Conservation (phyloP, 2,329 filamentous ascomycete genomes). For the Alternaria atra region DNA sequence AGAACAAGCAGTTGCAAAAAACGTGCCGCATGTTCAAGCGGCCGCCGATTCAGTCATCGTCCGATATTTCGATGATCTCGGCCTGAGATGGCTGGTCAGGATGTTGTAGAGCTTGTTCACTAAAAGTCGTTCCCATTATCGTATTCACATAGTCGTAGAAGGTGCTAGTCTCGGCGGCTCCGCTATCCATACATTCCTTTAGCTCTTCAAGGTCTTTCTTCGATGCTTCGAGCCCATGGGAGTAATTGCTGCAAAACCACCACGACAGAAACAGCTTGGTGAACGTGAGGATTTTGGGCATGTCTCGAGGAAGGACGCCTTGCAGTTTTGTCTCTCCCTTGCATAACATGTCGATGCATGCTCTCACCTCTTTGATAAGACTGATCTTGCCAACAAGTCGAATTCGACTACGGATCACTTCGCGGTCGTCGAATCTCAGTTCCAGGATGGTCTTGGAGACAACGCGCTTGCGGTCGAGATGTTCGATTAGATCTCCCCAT, state of each 20-base stretch:
- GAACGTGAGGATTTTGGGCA: constrained; percentile 35
- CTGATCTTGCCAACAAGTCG: constrained; percentile 24
- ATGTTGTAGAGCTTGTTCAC: constrained; percentile 26
- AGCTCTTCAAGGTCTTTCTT: constrained; percentile 29
- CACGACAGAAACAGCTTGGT: constrained; percentile 48
- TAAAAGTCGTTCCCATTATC: constrained; percentile 39
- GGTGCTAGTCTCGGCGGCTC: constrained; percentile 20
- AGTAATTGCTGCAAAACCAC: constrained; percentile 42
- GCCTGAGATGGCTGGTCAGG: constrained; percentile 35
- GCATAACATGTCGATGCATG: constrained; percentile 36
- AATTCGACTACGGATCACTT: constrained; percentile 34
- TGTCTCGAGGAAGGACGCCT: constrained; percentile 37
- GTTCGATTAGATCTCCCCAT: constrained; percentile 49
- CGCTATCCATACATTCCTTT: constrained; percentile 17
- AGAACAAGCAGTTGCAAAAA: not conserved
- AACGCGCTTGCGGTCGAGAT: constrained; percentile 54
- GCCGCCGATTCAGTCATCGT: constrained; percentile 23
- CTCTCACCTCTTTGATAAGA: constrained; percentile 35
- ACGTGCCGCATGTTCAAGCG: not conserved
- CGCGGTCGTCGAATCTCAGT: constrained; percentile 32
- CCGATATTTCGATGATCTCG: constrained; percentile 42
- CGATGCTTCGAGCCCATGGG: constrained; percentile 12
- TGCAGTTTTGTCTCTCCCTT: constrained; percentile 29
- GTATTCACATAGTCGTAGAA: constrained; percentile 41
- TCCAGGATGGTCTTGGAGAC: constrained; percentile 55